Evolutionary conservation across 345 rosid genomes (phyloP).

Genomic region (Turnera subulata): DNA sequence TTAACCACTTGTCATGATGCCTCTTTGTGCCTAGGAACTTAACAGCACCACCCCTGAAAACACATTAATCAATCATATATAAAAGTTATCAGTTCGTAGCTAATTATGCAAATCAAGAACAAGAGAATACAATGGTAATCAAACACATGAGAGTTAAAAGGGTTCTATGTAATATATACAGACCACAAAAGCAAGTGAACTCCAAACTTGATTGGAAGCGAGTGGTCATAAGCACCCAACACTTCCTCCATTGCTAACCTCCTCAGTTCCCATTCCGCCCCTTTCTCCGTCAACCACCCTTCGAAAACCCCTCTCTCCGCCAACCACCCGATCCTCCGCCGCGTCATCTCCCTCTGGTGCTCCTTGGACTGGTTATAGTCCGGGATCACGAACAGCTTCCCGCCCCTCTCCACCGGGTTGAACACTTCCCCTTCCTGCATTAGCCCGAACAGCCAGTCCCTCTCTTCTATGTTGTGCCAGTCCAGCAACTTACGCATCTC

Average conservation of each 20-base stretch:
- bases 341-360: conserved; percentile 82
- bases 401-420: conserved; percentile 64
- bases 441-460: conserved; percentile 78
- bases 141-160: too few species aligned
- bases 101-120: too few species aligned
- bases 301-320: conserved; percentile 56
- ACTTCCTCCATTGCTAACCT: conserved; percentile 60
- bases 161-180: too few species aligned
- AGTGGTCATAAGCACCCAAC: conserved; percentile 59
- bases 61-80: background rate
- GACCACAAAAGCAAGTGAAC: conserved; percentile 88
- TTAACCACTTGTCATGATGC: conserved; percentile 90
- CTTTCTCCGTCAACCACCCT: conserved; percentile 67
- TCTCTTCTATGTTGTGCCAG: conserved; percentile 57
- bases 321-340: conserved; percentile 58
- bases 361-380: conserved; percentile 90
- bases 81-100: background rate
- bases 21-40: conserved; percentile 76
- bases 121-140: too few species aligned
- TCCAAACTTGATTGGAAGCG: conserved; percentile 60
- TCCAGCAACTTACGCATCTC: conserved; percentile 71
- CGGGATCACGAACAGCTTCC: conserved; percentile 60
- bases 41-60: conserved; percentile 78
- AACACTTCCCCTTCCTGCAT: conserved; percentile 66
- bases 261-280: conserved; percentile 54